These are phyloP conservation scores for Dimocarpus longan DNA, from an alignment of 345 rosid genomes.

Conservation along the genomic window DNA sequence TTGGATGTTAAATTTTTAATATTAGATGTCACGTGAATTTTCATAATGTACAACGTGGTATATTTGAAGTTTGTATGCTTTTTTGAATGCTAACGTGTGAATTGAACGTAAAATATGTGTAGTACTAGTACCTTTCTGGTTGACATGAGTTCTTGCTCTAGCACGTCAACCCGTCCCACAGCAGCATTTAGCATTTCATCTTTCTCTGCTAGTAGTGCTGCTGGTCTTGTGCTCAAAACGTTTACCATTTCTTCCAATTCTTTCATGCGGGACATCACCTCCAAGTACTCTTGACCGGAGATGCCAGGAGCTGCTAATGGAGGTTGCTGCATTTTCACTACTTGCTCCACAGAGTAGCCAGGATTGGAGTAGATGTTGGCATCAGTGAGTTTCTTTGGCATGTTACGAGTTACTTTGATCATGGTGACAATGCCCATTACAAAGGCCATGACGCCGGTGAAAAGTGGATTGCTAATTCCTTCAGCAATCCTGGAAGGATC, in stretches of 20 bases:
- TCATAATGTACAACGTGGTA: no score
- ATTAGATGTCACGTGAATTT: no score
- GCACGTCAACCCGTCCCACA: conserved; percentile 53
- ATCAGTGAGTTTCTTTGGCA: conserved; percentile 70
- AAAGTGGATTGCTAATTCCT: conserved; percentile 58
- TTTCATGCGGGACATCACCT: conserved; percentile 72
- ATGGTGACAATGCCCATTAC: conserved; percentile 81
- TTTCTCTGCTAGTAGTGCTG: conserved; percentile 67
- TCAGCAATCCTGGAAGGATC: conserved; percentile 44
- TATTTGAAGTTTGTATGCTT: no score
- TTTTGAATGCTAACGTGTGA: background rate
- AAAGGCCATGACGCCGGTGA: conserved; percentile 82
- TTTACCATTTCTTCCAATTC: conserved; percentile 74
- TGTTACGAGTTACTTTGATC: conserved; percentile 72
- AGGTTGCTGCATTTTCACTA: conserved; percentile 37
- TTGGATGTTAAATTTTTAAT: background rate
- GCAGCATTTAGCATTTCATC: conserved; percentile 84
- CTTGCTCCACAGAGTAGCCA: conserved; percentile 38
- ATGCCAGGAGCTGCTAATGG: conserved; percentile 35
- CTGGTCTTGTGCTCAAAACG: conserved; percentile 54
- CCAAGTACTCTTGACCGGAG: conserved; percentile 57
- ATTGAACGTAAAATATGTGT: background rate
- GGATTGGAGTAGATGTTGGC: conserved; percentile 58
- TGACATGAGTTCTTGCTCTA: conserved; percentile 82
- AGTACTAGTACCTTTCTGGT: conserved; percentile 66